phyloP scores from a whole-genome alignment of 2,329 filamentous ascomycete species.

The Dothidotthia symphoricarpi region DNA sequence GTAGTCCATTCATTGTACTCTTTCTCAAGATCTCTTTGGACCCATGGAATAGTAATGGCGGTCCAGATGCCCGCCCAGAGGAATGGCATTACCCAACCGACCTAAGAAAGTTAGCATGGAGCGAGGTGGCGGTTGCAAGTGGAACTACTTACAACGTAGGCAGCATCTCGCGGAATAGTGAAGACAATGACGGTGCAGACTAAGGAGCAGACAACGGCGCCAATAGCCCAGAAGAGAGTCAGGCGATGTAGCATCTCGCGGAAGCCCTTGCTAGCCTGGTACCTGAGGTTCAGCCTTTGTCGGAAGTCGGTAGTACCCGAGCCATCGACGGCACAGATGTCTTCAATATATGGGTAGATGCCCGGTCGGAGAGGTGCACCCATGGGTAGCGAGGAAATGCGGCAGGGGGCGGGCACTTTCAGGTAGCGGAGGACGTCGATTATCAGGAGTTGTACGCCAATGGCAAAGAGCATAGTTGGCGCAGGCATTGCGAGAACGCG shows the following conservation, averaged over 20 bases:
- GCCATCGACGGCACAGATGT: slow-evolving; percentile 55
- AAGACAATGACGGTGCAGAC: slow-evolving; percentile 49
- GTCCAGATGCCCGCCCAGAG: slow-evolving; percentile 52
- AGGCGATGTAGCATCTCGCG: slow-evolving; percentile 53
- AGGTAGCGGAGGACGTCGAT: slow-evolving; percentile 51
- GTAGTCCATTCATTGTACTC: slow-evolving; percentile 40
- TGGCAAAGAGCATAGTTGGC: slow-evolving; percentile 52
- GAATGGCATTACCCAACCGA: slow-evolving; percentile 52
- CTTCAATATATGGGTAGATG: slow-evolving; percentile 56
- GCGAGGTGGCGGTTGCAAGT: neutral
- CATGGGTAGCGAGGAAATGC: slow-evolving; percentile 54
- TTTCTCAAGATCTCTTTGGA: slow-evolving; percentile 38
- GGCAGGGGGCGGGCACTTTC: slow-evolving; percentile 48
- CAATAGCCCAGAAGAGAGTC: slow-evolving; percentile 55
- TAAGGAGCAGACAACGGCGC: slow-evolving; percentile 42
- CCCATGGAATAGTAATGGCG: slow-evolving; percentile 47
- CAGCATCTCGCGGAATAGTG: slow-evolving; percentile 48
- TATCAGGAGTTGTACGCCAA: slow-evolving; percentile 52
- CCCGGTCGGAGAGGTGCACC: slow-evolving; percentile 53
- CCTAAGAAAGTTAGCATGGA: slow-evolving; percentile 25
- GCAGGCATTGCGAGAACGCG: slow-evolving; percentile 55
- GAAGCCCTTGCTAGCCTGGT: slow-evolving; percentile 55
- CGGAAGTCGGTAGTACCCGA: slow-evolving; percentile 54
- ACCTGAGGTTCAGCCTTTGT: slow-evolving; percentile 52
- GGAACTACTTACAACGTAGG: slow-evolving; percentile 46